Evolutionary conservation across 164 flowering plant genomes (phyloP), one percentile per base, ranked within the genome.

Genomic region (Vitis cinerea): DNA sequence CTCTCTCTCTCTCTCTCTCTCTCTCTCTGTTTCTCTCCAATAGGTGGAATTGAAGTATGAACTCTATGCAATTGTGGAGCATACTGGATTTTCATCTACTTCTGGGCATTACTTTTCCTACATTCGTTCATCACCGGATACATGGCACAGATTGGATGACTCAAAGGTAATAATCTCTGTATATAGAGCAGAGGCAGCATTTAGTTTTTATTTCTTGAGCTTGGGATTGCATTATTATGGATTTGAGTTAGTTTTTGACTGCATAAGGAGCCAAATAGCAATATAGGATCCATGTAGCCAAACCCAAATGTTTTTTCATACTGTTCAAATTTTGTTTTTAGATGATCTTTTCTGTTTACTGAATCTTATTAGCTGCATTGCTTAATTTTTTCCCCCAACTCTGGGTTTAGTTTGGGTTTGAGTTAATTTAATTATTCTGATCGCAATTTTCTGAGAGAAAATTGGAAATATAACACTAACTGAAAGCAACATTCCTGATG

Each of bases 101-200:
- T 88, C 83, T 54, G 99, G 98, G 29, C 99, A 96, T 79, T 96
- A 96, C 78, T 81, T 83, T 57, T 83, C 86, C 76, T 93, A 81
- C 68, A 71, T 93, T 59, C 88, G 97, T 31, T 79, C 92, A 55
- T 82, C 91, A 16, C 89, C 87, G 10, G 72, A 82, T 23, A 73
- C 81, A 63, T 96, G 99, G 99, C 81, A 85, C 75, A 74, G 69
- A 58, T 72, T 91, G 77, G 92, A 96, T 77, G 99, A 96, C 71
- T 77, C 88, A 27, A 69, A 63, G 99, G 99, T 95, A 86, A 68
- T 31, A 44, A 51, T 67, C 30, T 12, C 10, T 4, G 0, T 49
- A 13, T 55, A 27, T 9, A 13, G 4, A 54, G 11, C 27, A 6
- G 15, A 27, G 14, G 55, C 8, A 29, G 30, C 15, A 37, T 15